Conservation (phyloP, 768 basidiomycete species). For the Rubroboletus satanas region DNA sequence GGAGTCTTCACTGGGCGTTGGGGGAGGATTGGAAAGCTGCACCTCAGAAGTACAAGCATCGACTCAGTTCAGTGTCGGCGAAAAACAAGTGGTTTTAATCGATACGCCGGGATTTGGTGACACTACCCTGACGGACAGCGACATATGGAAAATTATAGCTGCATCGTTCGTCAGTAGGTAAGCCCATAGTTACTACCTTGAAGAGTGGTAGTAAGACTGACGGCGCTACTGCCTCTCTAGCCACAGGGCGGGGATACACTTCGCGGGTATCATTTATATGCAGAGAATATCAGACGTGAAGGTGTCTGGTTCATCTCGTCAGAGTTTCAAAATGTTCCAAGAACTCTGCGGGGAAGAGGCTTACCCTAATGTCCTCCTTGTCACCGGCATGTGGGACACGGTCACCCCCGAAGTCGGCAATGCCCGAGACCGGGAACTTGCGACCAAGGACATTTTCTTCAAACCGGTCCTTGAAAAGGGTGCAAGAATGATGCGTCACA, state of each 20-base stretch:
- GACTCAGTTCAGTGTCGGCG: conserved; percentile 23
- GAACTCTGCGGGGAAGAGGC: conserved; percentile 48
- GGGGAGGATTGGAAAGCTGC: conserved; percentile 33
- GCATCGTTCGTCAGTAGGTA: conserved; percentile 31
- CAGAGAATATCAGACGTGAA: conserved; percentile 50
- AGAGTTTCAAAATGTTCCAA: conserved; percentile 48
- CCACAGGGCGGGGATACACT: conserved; percentile 24
- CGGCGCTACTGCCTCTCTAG: conserved; percentile 5
- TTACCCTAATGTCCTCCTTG: conserved; percentile 45
- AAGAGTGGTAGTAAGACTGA: background rate
- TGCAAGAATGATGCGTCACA: conserved; percentile 42
- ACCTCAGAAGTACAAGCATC: conserved; percentile 32
- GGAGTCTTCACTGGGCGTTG: conserved; percentile 28
- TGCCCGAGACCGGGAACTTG: conserved; percentile 43
- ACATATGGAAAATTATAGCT: conserved; percentile 49
- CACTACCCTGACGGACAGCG: conserved; percentile 44
- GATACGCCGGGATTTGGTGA: conserved; percentile 66
- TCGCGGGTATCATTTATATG: conserved; percentile 50
- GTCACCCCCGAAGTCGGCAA: conserved; percentile 33
- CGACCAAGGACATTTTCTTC: conserved; percentile 43
- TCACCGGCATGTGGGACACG: conserved; percentile 51
- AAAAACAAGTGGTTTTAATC: conserved; percentile 42
- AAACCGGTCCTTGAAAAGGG: conserved; percentile 45
- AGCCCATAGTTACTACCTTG: background rate
- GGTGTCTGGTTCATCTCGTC: conserved; percentile 42